These are phyloP conservation scores for Hirsutella minnesotensis DNA, from an alignment of 2,329 filamentous ascomycete genomes.

Conservation along the genomic window DNA sequence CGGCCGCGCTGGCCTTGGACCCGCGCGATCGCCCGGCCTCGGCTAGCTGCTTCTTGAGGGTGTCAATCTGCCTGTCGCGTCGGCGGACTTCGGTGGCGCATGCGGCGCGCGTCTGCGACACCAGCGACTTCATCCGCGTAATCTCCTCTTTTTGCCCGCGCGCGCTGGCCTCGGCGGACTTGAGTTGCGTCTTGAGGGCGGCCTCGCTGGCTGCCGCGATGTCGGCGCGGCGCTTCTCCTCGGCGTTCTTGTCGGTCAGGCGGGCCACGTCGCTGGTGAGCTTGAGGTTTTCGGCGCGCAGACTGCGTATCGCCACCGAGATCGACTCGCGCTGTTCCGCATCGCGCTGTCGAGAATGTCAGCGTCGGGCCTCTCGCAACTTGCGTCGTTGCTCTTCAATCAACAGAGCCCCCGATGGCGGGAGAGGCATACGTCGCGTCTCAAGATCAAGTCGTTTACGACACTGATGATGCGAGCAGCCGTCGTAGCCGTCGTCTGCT, in stretches of 20 bases:
- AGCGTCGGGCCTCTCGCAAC: background rate
- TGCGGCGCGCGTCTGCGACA: conserved; percentile 72
- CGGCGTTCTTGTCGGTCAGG: conserved; percentile 39
- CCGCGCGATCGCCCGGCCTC: conserved; percentile 55
- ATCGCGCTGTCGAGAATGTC: conserved; percentile 51
- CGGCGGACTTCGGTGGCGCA: conserved; percentile 88
- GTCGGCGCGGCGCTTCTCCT: conserved; percentile 43
- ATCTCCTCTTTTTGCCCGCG: conserved; percentile 78
- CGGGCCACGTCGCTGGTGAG: conserved; percentile 58
- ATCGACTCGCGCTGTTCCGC: conserved; percentile 79
- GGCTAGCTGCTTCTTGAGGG: conserved; percentile 74
- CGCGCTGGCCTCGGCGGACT: conserved; percentile 60
- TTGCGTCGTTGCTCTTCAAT: background rate
- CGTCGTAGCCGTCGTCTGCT: conserved; percentile 43
- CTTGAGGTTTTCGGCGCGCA: conserved; percentile 65
- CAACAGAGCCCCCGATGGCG: background rate
- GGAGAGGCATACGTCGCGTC: conserved; percentile 58
- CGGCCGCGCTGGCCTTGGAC: conserved; percentile 38
- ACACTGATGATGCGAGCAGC: conserved; percentile 86
- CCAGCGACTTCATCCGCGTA: conserved; percentile 61
- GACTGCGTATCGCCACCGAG: conserved; percentile 61
- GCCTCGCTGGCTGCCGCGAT: conserved; percentile 59
- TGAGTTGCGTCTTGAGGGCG: conserved; percentile 55
- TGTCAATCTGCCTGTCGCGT: conserved; percentile 78
- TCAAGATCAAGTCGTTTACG: conserved; percentile 83